phyloP scores from a whole-genome alignment of 306 rosid species.

The Castanea sativa region DNA sequence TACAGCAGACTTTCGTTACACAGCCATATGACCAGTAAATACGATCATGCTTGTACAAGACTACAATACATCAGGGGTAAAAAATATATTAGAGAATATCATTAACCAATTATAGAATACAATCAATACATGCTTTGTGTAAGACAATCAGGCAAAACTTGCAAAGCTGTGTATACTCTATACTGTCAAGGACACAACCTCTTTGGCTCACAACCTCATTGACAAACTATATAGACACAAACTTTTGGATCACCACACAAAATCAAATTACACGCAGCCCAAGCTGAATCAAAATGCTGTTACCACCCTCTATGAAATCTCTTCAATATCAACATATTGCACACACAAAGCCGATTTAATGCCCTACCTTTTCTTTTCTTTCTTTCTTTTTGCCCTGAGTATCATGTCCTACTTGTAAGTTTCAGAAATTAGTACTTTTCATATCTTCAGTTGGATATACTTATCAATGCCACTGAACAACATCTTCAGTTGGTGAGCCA shows the following conservation, averaged over 20 bases:
- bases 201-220: not conserved
- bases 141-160: slow-evolving; percentile 24
- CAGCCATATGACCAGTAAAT: not conserved
- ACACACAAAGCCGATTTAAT: slow-evolving; percentile 38
- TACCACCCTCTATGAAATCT: slow-evolving; percentile 21
- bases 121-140: slow-evolving; percentile 11
- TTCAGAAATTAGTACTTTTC: slow-evolving; percentile 21
- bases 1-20: not conserved
- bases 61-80: not conserved
- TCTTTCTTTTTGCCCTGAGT: not conserved
- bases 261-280: slow-evolving; percentile 33
- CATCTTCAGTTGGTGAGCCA: slow-evolving; percentile 71
- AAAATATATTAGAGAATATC: not conserved
- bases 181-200: not conserved
- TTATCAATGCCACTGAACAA: slow-evolving; percentile 42
- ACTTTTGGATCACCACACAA: slow-evolving; percentile 28
- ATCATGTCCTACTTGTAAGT: slow-evolving; percentile 12
- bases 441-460: not conserved
- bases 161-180: not conserved
- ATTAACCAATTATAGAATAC: not conserved
- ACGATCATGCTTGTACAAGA: not conserved
- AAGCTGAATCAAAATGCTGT: not conserved
- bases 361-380: not conserved
- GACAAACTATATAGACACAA: slow-evolving; percentile 22
- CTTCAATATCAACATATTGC: slow-evolving; percentile 33